Evolutionary conservation across 495 filamentous ascomycete species (phyloP), one percentile per base, ranked within the genome.

Genomic region (Penicillium arizonense): DNA sequence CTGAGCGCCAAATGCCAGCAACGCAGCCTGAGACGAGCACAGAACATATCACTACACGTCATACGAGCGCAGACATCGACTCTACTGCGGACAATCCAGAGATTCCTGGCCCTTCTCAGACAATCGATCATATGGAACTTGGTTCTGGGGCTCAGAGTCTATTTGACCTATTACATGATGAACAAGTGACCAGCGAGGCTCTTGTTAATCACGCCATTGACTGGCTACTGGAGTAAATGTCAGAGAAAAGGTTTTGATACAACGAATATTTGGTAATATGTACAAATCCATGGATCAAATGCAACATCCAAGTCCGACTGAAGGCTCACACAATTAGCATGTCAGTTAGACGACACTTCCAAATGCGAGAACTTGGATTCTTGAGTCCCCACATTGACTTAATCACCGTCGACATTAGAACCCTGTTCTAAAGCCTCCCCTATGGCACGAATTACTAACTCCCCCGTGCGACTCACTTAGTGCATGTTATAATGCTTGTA

Each of bases 121-220:
- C 21, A 42, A 42, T 12, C 5, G 8, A 42, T 13, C 1, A 20
- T 10, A 10, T 18, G 5, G 3, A 42, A 16, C 6, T 14, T 7
- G 36, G 47, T 7, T 6, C 47, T 23, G 47, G 28, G 13, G 38
- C 23, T 34, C 23, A 33, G 13, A 46, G 45, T 12, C 21, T 60
- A 33, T 56, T 49, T 4, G 33, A 36, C 5, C 34, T 60, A 5
- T 20, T 60, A 10, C 41, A 56, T 21, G 53, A 60, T 30, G 44
- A 53, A 11, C 46, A 44, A 8, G 42, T 60, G 26, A 60, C 44
- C 13, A 55, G 50, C 20, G 49, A 56, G 26, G 52, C 52, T 12
- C 38, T 60, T 26, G 53, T 56, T 12, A 50, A 60, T 20, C 52
- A 55, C 44, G 57, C 53, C 13, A 36, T 60, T 13, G 50, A 49